Evolutionary conservation across 2,329 filamentous ascomycete species (phyloP).

Genomic region (Achaetomium macrosporum): DNA sequence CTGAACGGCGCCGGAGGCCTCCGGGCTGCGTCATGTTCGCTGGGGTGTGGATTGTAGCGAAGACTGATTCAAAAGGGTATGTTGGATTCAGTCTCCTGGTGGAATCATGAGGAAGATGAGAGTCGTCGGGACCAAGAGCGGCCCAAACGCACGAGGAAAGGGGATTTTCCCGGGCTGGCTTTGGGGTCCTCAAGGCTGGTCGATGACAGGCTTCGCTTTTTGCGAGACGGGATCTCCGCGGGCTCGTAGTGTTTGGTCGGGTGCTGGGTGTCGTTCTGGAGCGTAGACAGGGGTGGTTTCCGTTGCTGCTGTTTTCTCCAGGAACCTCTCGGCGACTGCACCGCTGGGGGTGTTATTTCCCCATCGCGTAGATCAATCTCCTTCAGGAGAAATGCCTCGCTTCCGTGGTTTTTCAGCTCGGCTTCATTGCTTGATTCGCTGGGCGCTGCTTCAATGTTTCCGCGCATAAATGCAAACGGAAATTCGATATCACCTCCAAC

Average conservation of each 20-base stretch:
- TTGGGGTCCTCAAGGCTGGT: constrained; percentile 16
- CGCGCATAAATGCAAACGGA: constrained; percentile 25
- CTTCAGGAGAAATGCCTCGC: constrained; percentile 1
- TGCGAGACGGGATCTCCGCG: neutral
- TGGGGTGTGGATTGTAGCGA: neutral
- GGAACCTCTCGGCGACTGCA: neutral
- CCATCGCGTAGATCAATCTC: neutral
- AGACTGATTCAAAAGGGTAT: no score
- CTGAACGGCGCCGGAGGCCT: neutral
- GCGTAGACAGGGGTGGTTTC: neutral
- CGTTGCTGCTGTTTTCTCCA: neutral
- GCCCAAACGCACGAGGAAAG: constrained; percentile 15
- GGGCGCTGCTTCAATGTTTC: neutral
- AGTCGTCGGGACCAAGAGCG: constrained; percentile 16
- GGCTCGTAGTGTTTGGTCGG: neutral
- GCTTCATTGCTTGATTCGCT: constrained; percentile 3
- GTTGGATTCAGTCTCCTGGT: no score
- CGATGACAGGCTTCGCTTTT: constrained; percentile 16
- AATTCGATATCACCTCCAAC: constrained; percentile 21
- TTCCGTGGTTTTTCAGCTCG: neutral
- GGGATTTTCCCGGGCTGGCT: neutral
- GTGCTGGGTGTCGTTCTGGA: no score
- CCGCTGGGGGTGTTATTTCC: neutral
- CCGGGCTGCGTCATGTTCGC: neutral
- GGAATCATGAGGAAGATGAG: neutral